A percentile compares a stretch with the other conserved stretches of the same genome.
phyloP scores from a whole-genome alignment of 2,329 filamentous ascomycete species.

The Blastomyces percursus region DNA sequence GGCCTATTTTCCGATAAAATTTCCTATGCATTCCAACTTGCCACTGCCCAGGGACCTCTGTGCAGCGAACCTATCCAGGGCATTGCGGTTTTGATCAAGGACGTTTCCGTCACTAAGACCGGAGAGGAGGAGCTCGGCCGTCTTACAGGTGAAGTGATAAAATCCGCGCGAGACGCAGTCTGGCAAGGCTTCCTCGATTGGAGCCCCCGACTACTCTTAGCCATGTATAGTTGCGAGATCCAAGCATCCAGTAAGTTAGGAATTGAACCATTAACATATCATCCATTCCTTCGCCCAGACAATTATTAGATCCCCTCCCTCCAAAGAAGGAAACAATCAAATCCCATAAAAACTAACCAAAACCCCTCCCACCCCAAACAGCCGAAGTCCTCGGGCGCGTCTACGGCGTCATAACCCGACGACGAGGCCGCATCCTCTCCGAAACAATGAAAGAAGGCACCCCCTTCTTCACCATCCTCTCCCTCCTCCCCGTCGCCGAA shows the following conservation, averaged over 20 bases:
- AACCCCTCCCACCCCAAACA: constrained; percentile 22
- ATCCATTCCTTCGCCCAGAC: neutral
- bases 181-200: constrained; percentile 83
- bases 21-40: constrained; percentile 85
- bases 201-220: constrained; percentile 87
- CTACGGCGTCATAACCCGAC: constrained; percentile 93
- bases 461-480: constrained; percentile 88
- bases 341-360: constrained; percentile 15
- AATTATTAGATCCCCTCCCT: neutral
- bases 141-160: constrained; percentile 86
- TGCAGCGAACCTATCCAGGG: constrained; percentile 92
- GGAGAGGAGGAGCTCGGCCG: constrained; percentile 55
- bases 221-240: constrained; percentile 97
- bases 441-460: constrained; percentile 92
- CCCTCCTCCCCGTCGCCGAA: constrained; percentile 80
- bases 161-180: constrained; percentile 74
- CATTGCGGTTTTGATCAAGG: constrained; percentile 80
- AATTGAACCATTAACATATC: neutral
- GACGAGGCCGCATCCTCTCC: constrained; percentile 76
- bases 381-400: constrained; percentile 90
- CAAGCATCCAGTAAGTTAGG: constrained; percentile 66
- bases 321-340: neutral
- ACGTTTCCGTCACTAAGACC: constrained; percentile 52
- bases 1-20: constrained; percentile 81
- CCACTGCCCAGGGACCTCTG: constrained; percentile 75